A percentile compares a stretch with the other conserved stretches of the same genome.
These are phyloP conservation scores for Hydnomerulius pinastri DNA, from an alignment of 768 basidiomycete genomes.

Conservation along the genomic window DNA sequence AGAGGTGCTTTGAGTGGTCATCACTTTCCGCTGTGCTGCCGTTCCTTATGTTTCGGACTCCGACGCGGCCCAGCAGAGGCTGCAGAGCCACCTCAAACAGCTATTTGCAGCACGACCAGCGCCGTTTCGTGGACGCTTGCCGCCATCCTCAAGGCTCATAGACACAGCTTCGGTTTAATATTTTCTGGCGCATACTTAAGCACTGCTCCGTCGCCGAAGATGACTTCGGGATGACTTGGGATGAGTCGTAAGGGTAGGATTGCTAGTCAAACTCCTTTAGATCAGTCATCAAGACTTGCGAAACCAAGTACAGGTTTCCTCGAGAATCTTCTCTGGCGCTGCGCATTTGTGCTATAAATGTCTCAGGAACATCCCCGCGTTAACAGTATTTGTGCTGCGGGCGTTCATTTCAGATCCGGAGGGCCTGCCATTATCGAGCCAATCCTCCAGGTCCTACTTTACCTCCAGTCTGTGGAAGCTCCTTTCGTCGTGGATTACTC, in stretches of 20 bases:
- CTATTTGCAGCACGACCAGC: not conserved
- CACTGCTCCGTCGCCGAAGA: too few relatives aligned
- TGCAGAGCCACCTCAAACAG: not conserved
- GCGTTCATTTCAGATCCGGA: not conserved
- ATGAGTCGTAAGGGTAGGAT: too few relatives aligned
- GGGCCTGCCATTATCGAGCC: too few relatives aligned
- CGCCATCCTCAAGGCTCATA: not conserved
- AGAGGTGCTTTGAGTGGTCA: not conserved
- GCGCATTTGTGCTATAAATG: not conserved
- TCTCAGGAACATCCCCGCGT: not conserved
- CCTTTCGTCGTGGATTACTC: too few relatives aligned
- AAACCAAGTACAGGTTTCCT: too few relatives aligned
- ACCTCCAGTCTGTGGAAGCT: too few relatives aligned
- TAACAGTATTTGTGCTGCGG: not conserved
- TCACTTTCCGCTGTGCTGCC: not conserved
- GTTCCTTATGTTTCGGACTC: constrained; percentile 22
- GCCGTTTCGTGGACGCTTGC: not conserved
- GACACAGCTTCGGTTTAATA: not conserved
- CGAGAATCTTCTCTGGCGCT: not conserved
- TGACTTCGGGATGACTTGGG: not conserved
- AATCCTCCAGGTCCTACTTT: too few relatives aligned
- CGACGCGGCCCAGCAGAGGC: constrained; percentile 9
- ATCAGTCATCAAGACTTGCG: too few relatives aligned
- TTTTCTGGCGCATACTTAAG: too few relatives aligned
- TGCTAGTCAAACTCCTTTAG: not conserved